Evolutionary conservation across 345 rosid species (phyloP), one percentile per base, ranked within the genome.

Genomic region (Populus alba): DNA sequence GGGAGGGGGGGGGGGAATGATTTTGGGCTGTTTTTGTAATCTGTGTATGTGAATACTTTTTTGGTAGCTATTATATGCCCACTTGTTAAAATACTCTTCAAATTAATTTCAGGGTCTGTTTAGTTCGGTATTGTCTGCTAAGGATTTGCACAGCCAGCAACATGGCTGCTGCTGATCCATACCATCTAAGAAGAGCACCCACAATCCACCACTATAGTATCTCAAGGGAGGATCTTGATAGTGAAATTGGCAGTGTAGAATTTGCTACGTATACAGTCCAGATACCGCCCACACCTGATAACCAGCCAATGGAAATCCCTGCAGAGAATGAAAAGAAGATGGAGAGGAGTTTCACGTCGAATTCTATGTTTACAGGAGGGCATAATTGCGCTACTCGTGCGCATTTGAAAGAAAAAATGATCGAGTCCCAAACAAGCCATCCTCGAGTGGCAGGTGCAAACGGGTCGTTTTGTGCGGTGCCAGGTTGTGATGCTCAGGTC

Each of bases 281-380:
- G 1, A 57, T 94, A 9, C 95, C 94, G 3, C 84, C 75, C 39
- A 92, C 98, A 5, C 98, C 98, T 0, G 95, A 94, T 77, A 86
- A 92, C 74, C 88, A 78, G 27, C 78, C 81, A 11, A 39, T 80
- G 74, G 82, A 87, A 57, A 73, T 80, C 38, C 65, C 81, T 25
- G 39, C 68, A 43, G 75, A 61, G 70, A 31, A 72, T 37, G 47
- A 33, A 17, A 59, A 59, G 9, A 63, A 17, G 53, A 39, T 63
- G 35, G 70, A 74, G 39, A 41, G 70, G 37, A 27, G 66, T 4
- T 59, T 65, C 29, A 76, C 77, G 70, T 86, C 90, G 8, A 76
- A 78, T 72, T 83, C 93, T 29, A 81, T 87, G 83, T 90, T 88
- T 61, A 83, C 88, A 0, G 91, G 90, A 0, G 87, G 88, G 37